These are phyloP conservation scores for Xylaria sp. DNA, from an alignment of 2,329 filamentous ascomycete genomes.

Conservation along the genomic window DNA sequence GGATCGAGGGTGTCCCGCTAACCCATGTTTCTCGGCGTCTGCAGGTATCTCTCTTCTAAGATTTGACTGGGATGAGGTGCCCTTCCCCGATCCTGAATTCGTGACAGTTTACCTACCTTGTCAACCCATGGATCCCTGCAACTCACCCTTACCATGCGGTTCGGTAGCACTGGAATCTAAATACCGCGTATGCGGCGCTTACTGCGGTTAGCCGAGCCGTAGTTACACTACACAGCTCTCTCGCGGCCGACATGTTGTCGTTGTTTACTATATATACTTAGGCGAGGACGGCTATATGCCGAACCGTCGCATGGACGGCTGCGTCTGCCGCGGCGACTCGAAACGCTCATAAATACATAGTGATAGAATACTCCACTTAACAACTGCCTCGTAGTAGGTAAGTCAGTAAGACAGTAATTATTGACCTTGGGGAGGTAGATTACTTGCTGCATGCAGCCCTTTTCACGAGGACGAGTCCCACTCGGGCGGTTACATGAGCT, in stretches of 20 bases:
- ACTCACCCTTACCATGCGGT: constrained; percentile 24
- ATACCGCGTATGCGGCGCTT: constrained; percentile 32
- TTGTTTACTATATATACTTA: constrained; percentile 15
- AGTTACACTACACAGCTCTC: constrained; percentile 12
- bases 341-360: constrained; percentile 6
- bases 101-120: constrained; percentile 24
- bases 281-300: constrained; percentile 29
- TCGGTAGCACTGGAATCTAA: constrained; percentile 3
- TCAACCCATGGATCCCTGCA: constrained; percentile 25
- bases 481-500: constrained; percentile 34
- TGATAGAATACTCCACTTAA: constrained; percentile 17
- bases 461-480: constrained; percentile 29
- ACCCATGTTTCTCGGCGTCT: constrained; percentile 18
- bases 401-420: neutral
- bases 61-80: constrained; percentile 25
- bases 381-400: constrained; percentile 15
- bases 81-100: constrained; percentile 25
- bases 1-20: constrained; percentile 1
- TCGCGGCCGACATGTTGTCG: neutral
- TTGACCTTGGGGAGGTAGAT: constrained; percentile 3
- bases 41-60: constrained; percentile 23
- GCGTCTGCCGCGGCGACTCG: constrained; percentile 12
- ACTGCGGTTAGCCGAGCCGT: constrained; percentile 27
- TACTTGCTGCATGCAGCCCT: constrained; percentile 26
- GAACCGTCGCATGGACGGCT: constrained; percentile 16